Conservation (phyloP, 1,139 yeast species). For the Suhomyces panamericanus region DNA sequence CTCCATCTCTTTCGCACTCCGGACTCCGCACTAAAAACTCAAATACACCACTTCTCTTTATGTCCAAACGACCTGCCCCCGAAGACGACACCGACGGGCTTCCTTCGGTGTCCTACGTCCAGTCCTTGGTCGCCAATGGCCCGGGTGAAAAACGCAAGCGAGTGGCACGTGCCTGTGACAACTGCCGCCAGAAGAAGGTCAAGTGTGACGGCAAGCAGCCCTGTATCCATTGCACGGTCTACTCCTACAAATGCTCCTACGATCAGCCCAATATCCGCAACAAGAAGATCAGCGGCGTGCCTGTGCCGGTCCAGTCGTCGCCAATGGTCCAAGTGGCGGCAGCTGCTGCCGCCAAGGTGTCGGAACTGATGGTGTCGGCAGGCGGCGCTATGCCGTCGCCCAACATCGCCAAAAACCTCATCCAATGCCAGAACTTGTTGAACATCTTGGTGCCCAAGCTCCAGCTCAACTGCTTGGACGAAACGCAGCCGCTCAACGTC, state of each 20-base stretch:
- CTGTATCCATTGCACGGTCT: slow-evolving; percentile 87
- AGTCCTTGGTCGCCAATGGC: neutral
- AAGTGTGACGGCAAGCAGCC: slow-evolving; percentile 88
- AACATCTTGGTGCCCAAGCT: slow-evolving; percentile 53
- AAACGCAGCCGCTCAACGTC: slow-evolving; percentile 27
- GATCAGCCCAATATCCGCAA: slow-evolving; percentile 74
- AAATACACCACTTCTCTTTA: neutral
- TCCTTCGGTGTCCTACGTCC: neutral
- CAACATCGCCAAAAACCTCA: slow-evolving; percentile 17
- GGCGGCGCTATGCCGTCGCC: slow-evolving; percentile 6
- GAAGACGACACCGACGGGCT: neutral
- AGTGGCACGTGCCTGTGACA: slow-evolving; percentile 83
- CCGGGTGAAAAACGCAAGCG: slow-evolving; percentile 57
- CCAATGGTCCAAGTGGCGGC: slow-evolving; percentile 20
- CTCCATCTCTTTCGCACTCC: neutral
- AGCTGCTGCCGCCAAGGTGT: slow-evolving; percentile 15
- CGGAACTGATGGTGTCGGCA: slow-evolving; percentile 1
- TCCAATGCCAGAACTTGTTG: slow-evolving; percentile 23
- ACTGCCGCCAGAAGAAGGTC: slow-evolving; percentile 75
- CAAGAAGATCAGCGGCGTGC: slow-evolving; percentile 37
- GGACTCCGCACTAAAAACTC: neutral
- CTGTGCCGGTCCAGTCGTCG: slow-evolving; percentile 24
- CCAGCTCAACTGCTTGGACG: slow-evolving; percentile 39
- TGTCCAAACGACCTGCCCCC: neutral
- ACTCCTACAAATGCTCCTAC: slow-evolving; percentile 70